These are phyloP conservation scores for Solanum hybrid DNA, from an alignment of 305 asterid genomes.

Conservation along the genomic window DNA sequence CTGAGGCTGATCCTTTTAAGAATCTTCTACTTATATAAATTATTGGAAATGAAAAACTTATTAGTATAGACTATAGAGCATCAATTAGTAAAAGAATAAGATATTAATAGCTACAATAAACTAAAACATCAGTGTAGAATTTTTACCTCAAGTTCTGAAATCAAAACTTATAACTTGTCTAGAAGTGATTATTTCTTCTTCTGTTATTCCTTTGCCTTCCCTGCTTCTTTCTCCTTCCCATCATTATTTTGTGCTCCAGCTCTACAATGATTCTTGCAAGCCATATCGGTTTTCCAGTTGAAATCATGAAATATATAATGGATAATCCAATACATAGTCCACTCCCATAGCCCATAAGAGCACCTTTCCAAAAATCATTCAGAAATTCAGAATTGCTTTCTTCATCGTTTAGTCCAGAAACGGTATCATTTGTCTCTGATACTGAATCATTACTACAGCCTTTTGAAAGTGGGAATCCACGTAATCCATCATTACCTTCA, in stretches of 20 bases:
- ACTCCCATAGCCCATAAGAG: not conserved
- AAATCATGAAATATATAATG: not conserved
- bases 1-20: no score
- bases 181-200: not conserved
- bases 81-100: no score
- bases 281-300: not conserved
- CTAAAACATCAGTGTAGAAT: no score
- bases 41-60: no score
- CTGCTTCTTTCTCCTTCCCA: not conserved
- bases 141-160: no score
- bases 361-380: not conserved
- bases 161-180: no score
- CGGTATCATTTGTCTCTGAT: not conserved
- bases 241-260: not conserved
- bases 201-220: not conserved
- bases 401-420: not conserved
- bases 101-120: no score
- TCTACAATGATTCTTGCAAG: not conserved
- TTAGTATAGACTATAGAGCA: no score
- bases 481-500: not conserved
- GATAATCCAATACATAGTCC: not conserved
- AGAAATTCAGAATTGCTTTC: not conserved
- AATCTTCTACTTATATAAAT: no score
- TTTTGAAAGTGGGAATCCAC: not conserved
- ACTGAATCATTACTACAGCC: not conserved